These are phyloP conservation scores for Penicillium subrubescens DNA, from an alignment of 495 filamentous ascomycete species.

Conservation along the genomic window DNA sequence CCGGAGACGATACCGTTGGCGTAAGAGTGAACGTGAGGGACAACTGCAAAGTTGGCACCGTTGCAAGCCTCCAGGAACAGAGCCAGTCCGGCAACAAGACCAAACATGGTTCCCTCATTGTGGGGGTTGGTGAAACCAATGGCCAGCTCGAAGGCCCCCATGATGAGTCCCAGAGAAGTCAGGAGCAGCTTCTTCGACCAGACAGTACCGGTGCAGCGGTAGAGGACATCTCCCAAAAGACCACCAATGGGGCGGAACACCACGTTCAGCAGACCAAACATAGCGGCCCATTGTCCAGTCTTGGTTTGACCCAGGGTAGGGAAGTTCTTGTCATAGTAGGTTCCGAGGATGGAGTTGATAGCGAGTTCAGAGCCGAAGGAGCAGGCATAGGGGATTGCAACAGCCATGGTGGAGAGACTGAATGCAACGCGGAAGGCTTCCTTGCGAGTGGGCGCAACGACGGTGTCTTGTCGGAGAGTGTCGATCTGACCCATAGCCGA, in stretches of 20 bases:
- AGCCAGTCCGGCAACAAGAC: constrained; percentile 71
- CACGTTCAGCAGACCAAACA: constrained; percentile 89
- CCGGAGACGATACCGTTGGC: constrained; percentile 78
- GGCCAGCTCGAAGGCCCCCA: constrained; percentile 67
- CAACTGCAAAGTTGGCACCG: constrained; percentile 80
- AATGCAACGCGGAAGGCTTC: constrained; percentile 60
- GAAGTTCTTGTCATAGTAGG: constrained; percentile 82
- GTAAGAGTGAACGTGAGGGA: constrained; percentile 80
- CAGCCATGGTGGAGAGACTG: constrained; percentile 67
- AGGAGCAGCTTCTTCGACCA: constrained; percentile 81
- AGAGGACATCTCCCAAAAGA: constrained; percentile 71
- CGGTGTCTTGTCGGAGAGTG: constrained; percentile 56
- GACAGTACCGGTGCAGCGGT: constrained; percentile 59
- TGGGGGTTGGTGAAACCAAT: constrained; percentile 70
- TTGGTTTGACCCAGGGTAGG: constrained; percentile 70
- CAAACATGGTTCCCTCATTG: constrained; percentile 67
- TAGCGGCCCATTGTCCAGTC: constrained; percentile 78
- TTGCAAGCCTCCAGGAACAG: constrained; percentile 86
- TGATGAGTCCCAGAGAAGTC: constrained; percentile 60
- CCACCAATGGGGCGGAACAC: constrained; percentile 76
- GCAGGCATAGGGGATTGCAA: constrained; percentile 76
- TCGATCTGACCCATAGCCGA: constrained; percentile 56
- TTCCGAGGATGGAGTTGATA: constrained; percentile 79
- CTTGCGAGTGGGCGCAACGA: constrained; percentile 65
- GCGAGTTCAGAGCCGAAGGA: constrained; percentile 85